Evolutionary conservation across 176 grass and related monocot genomes (phyloP), one percentile per base, ranked within the genome.

Genomic region (Ensete ventricosum): DNA sequence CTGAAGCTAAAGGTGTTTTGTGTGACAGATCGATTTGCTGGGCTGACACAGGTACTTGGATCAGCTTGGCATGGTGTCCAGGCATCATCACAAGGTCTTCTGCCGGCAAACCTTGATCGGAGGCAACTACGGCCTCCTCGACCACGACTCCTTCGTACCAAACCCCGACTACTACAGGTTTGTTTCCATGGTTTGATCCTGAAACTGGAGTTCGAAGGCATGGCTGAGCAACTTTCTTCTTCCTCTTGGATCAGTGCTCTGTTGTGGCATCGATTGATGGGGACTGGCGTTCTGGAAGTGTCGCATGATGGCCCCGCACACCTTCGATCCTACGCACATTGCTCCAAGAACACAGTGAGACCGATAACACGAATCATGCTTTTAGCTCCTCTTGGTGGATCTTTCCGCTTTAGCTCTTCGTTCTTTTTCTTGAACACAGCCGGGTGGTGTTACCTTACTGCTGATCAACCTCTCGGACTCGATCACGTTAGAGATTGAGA

Each of bases 151-250:
- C 6, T 83, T 87, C 79, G 68, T 78, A 17, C 88, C 88, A 48
- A 84, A 87, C 74, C 88, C 88, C 43, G 88, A 90, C 65, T 90
- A 90, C 81, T 90, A 86, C 71, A 71, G 83, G 83, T 69, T 50
- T 76, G 71, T 60, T 23, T 81, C 68, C 22, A 73, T 27, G 1
- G 72, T 26, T 3, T 64, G 10, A 10, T 19, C 55, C 5, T n/a
- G 43, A 64, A 22, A 1, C 4, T 6, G 34, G 34, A 43, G 4
- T 6, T 43, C 34, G 34, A 43, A 6, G 34, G 4, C 34, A 43
- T 43, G 34, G 34, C 53, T 77, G 23, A 34, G 50, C 55, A 12
- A 77, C 69, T 54, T 57, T 29, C 73, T 53, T 54, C 19, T 70
- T 50, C 52, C 55, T 67, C 25, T 52, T 70, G 53, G 19, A 79